phyloP scores from a whole-genome alignment of 2,329 filamentous ascomycete genomes.

The Rachicladosporium sp. region DNA sequence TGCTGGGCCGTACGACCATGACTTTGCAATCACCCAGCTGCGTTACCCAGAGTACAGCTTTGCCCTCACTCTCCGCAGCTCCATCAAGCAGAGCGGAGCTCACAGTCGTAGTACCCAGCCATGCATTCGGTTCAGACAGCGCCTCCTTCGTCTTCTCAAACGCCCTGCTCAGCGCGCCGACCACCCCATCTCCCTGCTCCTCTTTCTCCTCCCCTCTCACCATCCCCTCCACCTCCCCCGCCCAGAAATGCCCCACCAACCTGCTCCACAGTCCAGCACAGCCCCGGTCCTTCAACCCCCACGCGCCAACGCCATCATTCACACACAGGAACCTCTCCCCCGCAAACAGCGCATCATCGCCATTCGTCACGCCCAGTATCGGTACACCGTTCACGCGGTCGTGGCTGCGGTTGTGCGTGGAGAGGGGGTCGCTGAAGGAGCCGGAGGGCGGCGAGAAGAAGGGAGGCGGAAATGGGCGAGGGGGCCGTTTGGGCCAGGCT shows the following conservation, averaged over 20 bases:
- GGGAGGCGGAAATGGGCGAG: slow-evolving; percentile 85
- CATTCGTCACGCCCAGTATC: slow-evolving; percentile 79
- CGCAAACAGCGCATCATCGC: slow-evolving; percentile 85
- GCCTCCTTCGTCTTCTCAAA: slow-evolving; percentile 74
- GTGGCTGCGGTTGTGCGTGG: slow-evolving; percentile 68
- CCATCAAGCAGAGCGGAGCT: slow-evolving; percentile 58
- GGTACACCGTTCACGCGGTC: slow-evolving; percentile 73
- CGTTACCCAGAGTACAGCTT: slow-evolving; percentile 74
- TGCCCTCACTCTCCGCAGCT: slow-evolving; percentile 17
- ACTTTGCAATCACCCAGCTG: slow-evolving; percentile 89
- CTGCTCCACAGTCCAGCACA: slow-evolving; percentile 95
- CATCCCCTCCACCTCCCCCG: slow-evolving; percentile 28
- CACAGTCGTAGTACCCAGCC: slow-evolving; percentile 84
- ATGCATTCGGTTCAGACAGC: slow-evolving; percentile 63
- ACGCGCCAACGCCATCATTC: slow-evolving; percentile 92
- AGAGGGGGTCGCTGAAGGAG: slow-evolving; percentile 87
- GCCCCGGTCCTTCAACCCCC: slow-evolving; percentile 73
- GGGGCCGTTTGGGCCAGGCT: slow-evolving; percentile 78
- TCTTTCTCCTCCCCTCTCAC: slow-evolving; percentile 49
- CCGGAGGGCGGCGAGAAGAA: slow-evolving; percentile 80
- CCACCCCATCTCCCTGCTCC: slow-evolving; percentile 11
- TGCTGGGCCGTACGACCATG: slow-evolving; percentile 66
- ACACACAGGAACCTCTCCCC: slow-evolving; percentile 78
- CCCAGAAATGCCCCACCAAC: slow-evolving; percentile 88
- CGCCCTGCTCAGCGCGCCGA: slow-evolving; percentile 64